Evolutionary conservation across 345 rosid species (phyloP), one percentile per base, ranked within the genome.

Genomic region (Moricandia moricandioides): DNA sequence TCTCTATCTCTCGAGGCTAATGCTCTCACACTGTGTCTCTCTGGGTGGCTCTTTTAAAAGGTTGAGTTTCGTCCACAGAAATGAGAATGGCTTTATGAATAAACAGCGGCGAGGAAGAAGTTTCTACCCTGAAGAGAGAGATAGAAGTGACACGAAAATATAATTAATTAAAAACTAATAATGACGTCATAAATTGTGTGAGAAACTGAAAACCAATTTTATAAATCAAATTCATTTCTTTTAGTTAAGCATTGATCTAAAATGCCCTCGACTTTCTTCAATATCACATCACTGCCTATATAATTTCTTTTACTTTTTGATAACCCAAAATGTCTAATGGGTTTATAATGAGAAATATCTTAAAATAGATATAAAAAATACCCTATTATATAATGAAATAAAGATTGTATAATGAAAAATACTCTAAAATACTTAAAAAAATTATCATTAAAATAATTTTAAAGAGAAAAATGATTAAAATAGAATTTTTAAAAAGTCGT

Each of bases 31-130:
- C 47, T 52, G 4, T 52, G 3, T 54, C 30, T 30, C 30, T 30
- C 17, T 72, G 17, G 24, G 5, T 47, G 17, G 51, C 31, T 47
- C 12, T 57, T 72, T 39, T 0, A 18, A 47, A 9, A 75, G 76
- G 79, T 69, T 73, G 12, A 65, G 74, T 82, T 79, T 76, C 83
- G 40, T 72, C 85, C 81, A 79, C 79, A 75, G 63, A 74, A 45
- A 65, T 62, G 76, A 70, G 68, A 74, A 24, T 51, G 69, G 63
- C 54, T 45, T 70, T 63, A 58, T 64, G 72, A 58, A 65, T 43
- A 68, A 43, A 56, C 62, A 77, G 59, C 77, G 70, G 65, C 43
- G 34, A 73, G 39, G 54, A 40, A 54, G 64, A 45, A 65, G 65
- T 37, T 3, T 21, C 0, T 5, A 26, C 62, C 16, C 18, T 11